phyloP scores from a whole-genome alignment of 108 stramenopile genomes.

The Pseudonitzschia multistriata region DNA sequence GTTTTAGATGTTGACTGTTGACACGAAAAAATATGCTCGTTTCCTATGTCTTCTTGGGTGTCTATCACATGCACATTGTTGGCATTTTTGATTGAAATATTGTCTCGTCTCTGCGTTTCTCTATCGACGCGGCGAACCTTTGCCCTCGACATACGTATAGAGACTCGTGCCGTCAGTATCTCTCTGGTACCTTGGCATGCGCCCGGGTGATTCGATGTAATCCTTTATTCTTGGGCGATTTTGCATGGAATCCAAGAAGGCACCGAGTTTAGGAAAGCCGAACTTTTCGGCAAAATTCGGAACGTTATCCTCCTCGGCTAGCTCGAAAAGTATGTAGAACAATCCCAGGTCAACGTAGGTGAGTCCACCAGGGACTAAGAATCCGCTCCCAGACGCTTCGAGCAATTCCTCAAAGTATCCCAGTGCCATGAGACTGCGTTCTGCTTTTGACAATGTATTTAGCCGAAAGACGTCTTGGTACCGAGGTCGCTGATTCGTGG shows the following conservation, averaged over 20 bases:
- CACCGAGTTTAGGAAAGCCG: not conserved
- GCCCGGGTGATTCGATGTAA: not conserved
- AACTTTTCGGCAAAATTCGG: not conserved
- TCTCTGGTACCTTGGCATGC: constrained; percentile 9
- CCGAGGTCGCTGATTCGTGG: not conserved
- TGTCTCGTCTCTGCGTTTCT: no score
- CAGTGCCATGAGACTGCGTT: constrained; percentile 1
- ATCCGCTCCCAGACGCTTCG: not conserved
- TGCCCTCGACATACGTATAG: constrained; percentile 9
- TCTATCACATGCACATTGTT: no score
- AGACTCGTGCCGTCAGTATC: constrained; percentile 11
- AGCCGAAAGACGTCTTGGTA: constrained; percentile 7
- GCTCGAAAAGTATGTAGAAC: constrained; percentile 10
- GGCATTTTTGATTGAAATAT: no score
- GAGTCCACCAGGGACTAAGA: not conserved
- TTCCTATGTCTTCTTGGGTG: no score
- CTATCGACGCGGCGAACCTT: constrained; percentile 9
- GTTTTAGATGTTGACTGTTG: no score
- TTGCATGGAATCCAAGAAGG: constrained; percentile 2
- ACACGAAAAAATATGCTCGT: no score
- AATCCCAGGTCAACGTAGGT: constrained; percentile 5
- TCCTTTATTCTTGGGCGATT: not conserved
- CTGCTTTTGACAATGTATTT: not conserved
- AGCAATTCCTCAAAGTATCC: constrained; percentile 12
- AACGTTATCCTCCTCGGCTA: constrained; percentile 8